A percentile compares a stretch with the other conserved stretches of the same genome.
Evolutionary conservation across 306 rosid genomes (phyloP).

Genomic region (Ormosia semicastrata): DNA sequence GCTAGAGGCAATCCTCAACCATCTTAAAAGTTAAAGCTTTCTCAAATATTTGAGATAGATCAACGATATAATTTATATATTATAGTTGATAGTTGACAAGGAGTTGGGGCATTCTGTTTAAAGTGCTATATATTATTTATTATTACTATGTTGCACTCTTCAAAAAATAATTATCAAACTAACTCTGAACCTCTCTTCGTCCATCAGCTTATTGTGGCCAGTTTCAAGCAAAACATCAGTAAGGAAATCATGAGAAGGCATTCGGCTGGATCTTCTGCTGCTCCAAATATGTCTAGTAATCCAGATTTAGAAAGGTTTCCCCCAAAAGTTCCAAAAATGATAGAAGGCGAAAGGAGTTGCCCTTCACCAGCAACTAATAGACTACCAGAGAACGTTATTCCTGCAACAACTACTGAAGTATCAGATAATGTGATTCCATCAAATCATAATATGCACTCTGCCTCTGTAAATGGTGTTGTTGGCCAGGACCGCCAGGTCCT

Average conservation of each 20-base stretch:
- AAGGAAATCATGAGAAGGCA: neutral
- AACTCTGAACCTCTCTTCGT: neutral
- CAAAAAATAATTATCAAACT: neutral
- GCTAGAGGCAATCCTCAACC: no score
- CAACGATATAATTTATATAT: neutral
- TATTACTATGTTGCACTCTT: neutral
- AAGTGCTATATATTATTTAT: neutral
- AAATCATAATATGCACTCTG: slow-evolving; percentile 1
- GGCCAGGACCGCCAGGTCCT: neutral
- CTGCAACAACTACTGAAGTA: neutral
- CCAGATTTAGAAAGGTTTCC: neutral
- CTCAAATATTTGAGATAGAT: no score
- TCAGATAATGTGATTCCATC: neutral
- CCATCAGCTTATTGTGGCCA: slow-evolving; percentile 35
- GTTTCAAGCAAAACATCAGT: slow-evolving; percentile 27
- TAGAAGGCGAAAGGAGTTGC: neutral
- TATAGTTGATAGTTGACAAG: neutral
- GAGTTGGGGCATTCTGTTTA: neutral
- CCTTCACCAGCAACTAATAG: neutral
- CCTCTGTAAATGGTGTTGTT: neutral
- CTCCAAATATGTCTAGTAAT: neutral
- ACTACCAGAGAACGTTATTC: neutral
- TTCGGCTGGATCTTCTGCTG: neutral
- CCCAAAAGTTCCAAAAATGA: neutral
- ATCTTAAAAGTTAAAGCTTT: no score